Percentiles rank a stretch among this genome's conserved stretches.
phyloP scores from a whole-genome alignment of 805 yeast species.

The Candida morakotiae region DNA sequence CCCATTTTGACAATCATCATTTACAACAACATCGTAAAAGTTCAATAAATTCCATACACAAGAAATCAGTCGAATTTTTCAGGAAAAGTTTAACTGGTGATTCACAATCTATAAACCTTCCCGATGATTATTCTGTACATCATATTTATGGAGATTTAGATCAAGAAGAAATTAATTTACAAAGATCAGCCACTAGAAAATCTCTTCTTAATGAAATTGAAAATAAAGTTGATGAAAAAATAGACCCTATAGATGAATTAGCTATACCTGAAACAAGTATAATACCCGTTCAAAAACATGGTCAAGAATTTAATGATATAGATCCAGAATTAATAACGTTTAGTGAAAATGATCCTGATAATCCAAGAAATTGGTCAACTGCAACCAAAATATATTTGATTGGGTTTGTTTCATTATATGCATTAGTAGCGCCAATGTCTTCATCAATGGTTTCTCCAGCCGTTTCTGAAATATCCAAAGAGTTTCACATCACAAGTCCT shows the following conservation, averaged over 20 bases:
- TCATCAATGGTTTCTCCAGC: slow-evolving; percentile 40
- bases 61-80: slow-evolving; percentile 15
- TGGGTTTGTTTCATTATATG: slow-evolving; percentile 29
- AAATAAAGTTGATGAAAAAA: slow-evolving; percentile 12
- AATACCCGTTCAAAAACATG: slow-evolving; percentile 25
- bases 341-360: slow-evolving; percentile 29
- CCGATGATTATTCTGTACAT: slow-evolving; percentile 16
- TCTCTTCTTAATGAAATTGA: slow-evolving; percentile 23
- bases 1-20: slow-evolving; percentile 7
- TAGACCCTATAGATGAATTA: slow-evolving; percentile 11
- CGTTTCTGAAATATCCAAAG: slow-evolving; percentile 21
- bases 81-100: slow-evolving; percentile 14
- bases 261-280: slow-evolving; percentile 17
- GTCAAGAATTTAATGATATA: slow-evolving; percentile 25
- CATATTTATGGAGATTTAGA: slow-evolving; percentile 32
- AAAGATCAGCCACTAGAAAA: slow-evolving; percentile 27
- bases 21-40: slow-evolving; percentile 12
- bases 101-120: slow-evolving; percentile 3
- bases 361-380: slow-evolving; percentile 32
- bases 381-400: slow-evolving; percentile 18
- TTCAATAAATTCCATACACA: slow-evolving; percentile 12
- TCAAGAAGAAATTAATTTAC: slow-evolving; percentile 24
- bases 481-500: slow-evolving; percentile 22
- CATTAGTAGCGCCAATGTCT: slow-evolving; percentile 38
- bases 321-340: slow-evolving; percentile 39